These are phyloP conservation scores for Volvariella volvacea DNA, from an alignment of 1,284 basidiomycete genomes.

Conservation along the genomic window DNA sequence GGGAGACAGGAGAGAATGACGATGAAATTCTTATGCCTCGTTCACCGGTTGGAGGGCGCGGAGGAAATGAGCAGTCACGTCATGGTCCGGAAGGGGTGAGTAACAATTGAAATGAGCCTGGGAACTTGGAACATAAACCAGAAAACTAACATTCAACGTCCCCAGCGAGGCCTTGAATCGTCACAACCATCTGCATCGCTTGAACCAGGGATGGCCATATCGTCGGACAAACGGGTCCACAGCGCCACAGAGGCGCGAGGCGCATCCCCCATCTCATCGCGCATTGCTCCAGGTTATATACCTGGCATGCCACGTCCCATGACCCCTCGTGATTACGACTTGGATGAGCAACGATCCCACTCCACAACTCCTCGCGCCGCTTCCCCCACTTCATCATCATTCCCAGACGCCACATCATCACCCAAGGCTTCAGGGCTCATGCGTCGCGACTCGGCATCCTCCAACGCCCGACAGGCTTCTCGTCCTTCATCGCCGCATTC, in stretches of 20 bases:
- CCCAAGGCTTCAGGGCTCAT: conserved; percentile 23
- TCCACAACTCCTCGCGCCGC: conserved; percentile 75
- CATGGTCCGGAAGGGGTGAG: conserved; percentile 9
- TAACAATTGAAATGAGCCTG: conserved; percentile 1
- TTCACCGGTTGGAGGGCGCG: conserved; percentile 22
- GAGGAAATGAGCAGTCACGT: conserved; percentile 1
- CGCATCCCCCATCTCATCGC: conserved; percentile 55
- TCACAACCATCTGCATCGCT: conserved; percentile 27
- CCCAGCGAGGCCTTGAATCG: conserved; percentile 23
- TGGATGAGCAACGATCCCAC: conserved; percentile 66
- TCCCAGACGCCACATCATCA: conserved; percentile 19
- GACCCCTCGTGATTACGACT: conserved; percentile 69
- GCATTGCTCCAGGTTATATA: conserved; percentile 73
- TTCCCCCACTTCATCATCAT: conserved; percentile 38
- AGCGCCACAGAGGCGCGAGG: conserved; percentile 38
- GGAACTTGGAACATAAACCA: conserved; percentile 1
- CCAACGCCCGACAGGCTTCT: conserved; percentile 40
- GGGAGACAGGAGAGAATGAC: conserved; percentile 62
- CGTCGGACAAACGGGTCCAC: conserved; percentile 47
- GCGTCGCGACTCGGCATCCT: conserved; percentile 48
- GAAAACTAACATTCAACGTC: conserved; percentile 4
- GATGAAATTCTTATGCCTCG: conserved; percentile 71
- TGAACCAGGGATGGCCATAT: conserved; percentile 64
- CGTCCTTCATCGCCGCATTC: conserved; percentile 29
- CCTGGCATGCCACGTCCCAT: conserved; percentile 83